Conservation (phyloP, 352 stramenopile species). For the Elongisporangium anandrum region DNA sequence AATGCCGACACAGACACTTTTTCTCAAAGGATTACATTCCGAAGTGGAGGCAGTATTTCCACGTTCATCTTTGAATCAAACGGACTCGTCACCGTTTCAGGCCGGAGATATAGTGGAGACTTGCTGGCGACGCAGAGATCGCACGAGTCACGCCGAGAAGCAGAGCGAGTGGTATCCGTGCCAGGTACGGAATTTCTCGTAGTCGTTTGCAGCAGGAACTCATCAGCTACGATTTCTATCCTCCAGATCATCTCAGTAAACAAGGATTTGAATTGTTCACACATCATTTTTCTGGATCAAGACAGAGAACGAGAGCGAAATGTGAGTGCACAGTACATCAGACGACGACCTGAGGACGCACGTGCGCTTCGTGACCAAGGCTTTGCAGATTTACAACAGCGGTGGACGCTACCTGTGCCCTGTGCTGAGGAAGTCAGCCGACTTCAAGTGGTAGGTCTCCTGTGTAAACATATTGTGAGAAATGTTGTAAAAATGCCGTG, state of each 20-base stretch:
- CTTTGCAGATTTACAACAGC: constrained; percentile 27
- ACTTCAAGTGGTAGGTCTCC: constrained; percentile 27
- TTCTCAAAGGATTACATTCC: constrained; percentile 26
- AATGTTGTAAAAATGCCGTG: not conserved
- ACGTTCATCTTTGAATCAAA: constrained; percentile 1
- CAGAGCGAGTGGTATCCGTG: constrained; percentile 34
- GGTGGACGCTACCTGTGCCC: constrained; percentile 26
- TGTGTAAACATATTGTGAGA: not conserved
- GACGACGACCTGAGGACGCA: constrained; percentile 23
- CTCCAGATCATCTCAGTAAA: constrained; percentile 19
- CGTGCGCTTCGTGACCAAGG: constrained; percentile 11
- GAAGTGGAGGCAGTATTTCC: constrained; percentile 41
- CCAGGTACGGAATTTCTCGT: constrained; percentile 7
- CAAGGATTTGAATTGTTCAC: constrained; percentile 10
- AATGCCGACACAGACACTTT: constrained; percentile 32
- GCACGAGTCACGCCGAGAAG: constrained; percentile 9
- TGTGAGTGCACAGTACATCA: constrained; percentile 32
- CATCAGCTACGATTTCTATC: not conserved
- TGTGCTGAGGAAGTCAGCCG: constrained; percentile 30
- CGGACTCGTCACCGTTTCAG: constrained; percentile 9
- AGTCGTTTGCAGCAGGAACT: not conserved
- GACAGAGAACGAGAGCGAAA: constrained; percentile 39
- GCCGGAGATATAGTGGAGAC: constrained; percentile 41
- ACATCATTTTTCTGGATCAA: constrained; percentile 47
- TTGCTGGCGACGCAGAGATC: constrained; percentile 37